Base-by-base conservation (phyloP, 257 asterid genomes). In the Plectranthus barbatus region DNA sequence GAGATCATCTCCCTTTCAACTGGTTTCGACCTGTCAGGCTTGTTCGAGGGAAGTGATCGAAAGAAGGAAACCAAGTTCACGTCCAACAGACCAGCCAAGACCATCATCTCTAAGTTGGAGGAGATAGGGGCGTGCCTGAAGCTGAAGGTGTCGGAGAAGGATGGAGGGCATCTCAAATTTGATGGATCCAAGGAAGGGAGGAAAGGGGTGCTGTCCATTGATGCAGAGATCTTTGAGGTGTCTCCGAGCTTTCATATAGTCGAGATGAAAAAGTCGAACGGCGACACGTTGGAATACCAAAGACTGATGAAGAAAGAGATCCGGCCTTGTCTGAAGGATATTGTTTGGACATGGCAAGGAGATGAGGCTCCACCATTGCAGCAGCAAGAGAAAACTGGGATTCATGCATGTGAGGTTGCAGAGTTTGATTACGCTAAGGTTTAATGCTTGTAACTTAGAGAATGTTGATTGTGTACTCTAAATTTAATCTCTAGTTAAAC, bases 311-410 rank as follows among this genome's bases (percentile, higher is more conserved):
- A 81, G 70, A 52, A 71, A 68, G 87, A 76, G 6, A 46, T 85
- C 36, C 72, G 88, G 72, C 94, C 94, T 13, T 79, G 77, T 2
- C 46, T 90, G 66, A 60, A 81, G 55, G 96, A 88, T 70, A 80
- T 85, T 50, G 85, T 88, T 19, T 88, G 96, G 94, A 63, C 91
- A 45, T 85, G 90, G 95, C 94, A 83, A 73, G 87, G 85, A 13
- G 83, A 76, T 10, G 77, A 74, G 50, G 76, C 71, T 19, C 75
- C 31, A 13, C 23, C 59, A 3, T 53, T 19, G 66, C 70, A 33
- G 63, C 78, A 63, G 7, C 56, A 14, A 29, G 67, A 52, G 21
- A 59, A 71, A 51, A 60, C 60, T 4, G 64, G 68, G 59, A 33
- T 68, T 49, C 63, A 41, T 70, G 8, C 53, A 10, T 24, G 46